Conservation (phyloP, 495 filamentous ascomycete species). For the Tuber magnatum region DNA sequence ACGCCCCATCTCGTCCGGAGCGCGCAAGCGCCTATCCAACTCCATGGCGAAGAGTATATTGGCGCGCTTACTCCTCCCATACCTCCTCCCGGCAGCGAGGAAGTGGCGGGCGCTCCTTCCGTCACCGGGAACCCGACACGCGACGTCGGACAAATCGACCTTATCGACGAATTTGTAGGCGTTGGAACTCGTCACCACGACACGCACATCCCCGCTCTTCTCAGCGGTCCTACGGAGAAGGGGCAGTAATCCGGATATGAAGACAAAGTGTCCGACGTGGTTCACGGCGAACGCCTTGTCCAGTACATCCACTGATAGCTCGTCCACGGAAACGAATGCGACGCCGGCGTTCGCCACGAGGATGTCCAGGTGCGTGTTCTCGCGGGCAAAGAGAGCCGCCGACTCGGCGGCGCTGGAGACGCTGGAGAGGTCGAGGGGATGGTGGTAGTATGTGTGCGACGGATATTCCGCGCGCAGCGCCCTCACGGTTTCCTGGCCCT, state of each 20-base stretch:
- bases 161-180: slow-evolving; percentile 23
- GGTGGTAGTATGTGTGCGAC: slow-evolving; percentile 24
- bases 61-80: slow-evolving; percentile 49
- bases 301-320: slow-evolving; percentile 25
- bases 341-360: slow-evolving; percentile 29
- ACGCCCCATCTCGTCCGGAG: neutral
- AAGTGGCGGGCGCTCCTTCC: slow-evolving; percentile 14
- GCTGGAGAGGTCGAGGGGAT: slow-evolving; percentile 24
- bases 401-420: slow-evolving; percentile 11
- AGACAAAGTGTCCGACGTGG: slow-evolving; percentile 30
- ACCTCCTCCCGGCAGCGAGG: slow-evolving; percentile 23
- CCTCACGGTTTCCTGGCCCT: slow-evolving; percentile 15
- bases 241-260: slow-evolving; percentile 20
- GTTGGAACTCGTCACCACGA: slow-evolving; percentile 26
- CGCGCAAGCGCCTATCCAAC: slow-evolving; percentile 42
- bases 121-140: slow-evolving; percentile 9
- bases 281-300: slow-evolving; percentile 27
- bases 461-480: slow-evolving; percentile 19
- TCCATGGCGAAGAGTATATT: slow-evolving; percentile 46
- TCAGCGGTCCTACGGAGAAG: slow-evolving; percentile 18
- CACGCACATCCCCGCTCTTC: slow-evolving; percentile 13
- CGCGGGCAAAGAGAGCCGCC: slow-evolving; percentile 12
- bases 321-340: slow-evolving; percentile 19
- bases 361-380: slow-evolving; percentile 23
- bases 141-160: slow-evolving; percentile 25